These are phyloP conservation scores for Cystobasidium onofrii DNA, from an alignment of 768 basidiomycete species.

Conservation along the genomic window DNA sequence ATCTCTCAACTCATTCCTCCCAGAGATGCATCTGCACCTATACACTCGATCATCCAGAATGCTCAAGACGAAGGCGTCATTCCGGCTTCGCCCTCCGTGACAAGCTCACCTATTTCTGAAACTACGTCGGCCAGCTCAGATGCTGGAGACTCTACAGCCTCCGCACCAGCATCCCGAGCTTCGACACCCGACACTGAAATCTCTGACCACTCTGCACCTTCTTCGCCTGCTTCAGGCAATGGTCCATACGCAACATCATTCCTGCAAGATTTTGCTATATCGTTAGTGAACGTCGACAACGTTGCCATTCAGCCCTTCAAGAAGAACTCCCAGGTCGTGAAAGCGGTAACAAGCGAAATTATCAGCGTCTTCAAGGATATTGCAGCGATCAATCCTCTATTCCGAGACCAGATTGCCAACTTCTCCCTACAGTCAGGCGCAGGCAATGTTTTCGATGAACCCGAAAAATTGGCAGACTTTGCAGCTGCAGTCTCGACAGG, in stretches of 20 bases:
- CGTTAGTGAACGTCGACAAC: constrained; percentile 81
- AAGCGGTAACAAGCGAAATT: constrained; percentile 92
- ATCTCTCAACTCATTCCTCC: constrained; percentile 75
- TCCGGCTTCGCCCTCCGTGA: not conserved
- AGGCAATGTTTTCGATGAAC: constrained; percentile 90
- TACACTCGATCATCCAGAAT: constrained; percentile 35
- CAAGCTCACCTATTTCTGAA: not conserved
- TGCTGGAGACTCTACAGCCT: constrained; percentile 12
- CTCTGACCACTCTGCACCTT: not conserved
- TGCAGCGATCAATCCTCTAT: constrained; percentile 88
- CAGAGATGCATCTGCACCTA: constrained; percentile 35
- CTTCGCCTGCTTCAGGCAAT: constrained; percentile 35
- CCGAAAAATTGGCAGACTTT: constrained; percentile 93
- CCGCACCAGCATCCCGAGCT: not conserved
- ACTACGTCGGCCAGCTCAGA: not conserved
- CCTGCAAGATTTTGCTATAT: constrained; percentile 70
- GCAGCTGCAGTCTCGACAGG: constrained; percentile 90
- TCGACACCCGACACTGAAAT: not conserved
- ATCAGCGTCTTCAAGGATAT: constrained; percentile 98
- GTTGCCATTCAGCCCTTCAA: constrained; percentile 72
- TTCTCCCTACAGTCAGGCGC: constrained; percentile 89
- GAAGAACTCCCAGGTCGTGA: constrained; percentile 78
- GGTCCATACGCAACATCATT: constrained; percentile 73
- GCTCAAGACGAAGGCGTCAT: constrained; percentile 37
- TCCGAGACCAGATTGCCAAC: constrained; percentile 96